These are phyloP conservation scores for Fraxinus baroniana DNA, from an alignment of 305 asterid genomes.

Conservation along the genomic window DNA sequence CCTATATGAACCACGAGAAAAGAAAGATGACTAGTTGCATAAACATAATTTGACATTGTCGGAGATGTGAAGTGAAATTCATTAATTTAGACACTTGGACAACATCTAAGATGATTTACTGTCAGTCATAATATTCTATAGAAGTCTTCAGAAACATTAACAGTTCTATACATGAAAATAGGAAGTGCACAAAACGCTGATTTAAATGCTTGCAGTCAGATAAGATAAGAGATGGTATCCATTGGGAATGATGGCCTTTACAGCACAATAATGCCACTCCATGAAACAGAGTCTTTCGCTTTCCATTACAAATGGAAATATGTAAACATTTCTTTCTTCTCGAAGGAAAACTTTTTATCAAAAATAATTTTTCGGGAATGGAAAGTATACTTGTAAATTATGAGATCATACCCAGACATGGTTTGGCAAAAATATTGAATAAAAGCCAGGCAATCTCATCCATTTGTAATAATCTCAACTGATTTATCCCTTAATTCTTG, in stretches of 20 bases:
- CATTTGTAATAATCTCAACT: background rate
- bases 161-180: background rate
- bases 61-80: background rate
- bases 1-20: conserved; percentile 44
- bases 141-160: conserved; percentile 6
- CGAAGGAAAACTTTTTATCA: background rate
- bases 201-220: conserved; percentile 1
- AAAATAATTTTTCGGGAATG: background rate
- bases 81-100: conserved; percentile 6
- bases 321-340: background rate
- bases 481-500: background rate
- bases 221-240: background rate
- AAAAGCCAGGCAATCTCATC: background rate
- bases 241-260: background rate
- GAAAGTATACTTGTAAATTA: background rate
- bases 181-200: background rate
- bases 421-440: background rate
- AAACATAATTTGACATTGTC: conserved; percentile 3
- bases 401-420: background rate
- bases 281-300: background rate
- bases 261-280: conserved; percentile 2
- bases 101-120: conserved; percentile 9
- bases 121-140: conserved; percentile 2
- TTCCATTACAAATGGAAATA: background rate
- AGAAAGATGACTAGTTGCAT: conserved; percentile 6